Percentiles rank a stretch among this genome's conserved stretches.
These are phyloP conservation scores for Lachnum nothofagi DNA, from an alignment of 2,329 filamentous ascomycete species.

Conservation along the genomic window DNA sequence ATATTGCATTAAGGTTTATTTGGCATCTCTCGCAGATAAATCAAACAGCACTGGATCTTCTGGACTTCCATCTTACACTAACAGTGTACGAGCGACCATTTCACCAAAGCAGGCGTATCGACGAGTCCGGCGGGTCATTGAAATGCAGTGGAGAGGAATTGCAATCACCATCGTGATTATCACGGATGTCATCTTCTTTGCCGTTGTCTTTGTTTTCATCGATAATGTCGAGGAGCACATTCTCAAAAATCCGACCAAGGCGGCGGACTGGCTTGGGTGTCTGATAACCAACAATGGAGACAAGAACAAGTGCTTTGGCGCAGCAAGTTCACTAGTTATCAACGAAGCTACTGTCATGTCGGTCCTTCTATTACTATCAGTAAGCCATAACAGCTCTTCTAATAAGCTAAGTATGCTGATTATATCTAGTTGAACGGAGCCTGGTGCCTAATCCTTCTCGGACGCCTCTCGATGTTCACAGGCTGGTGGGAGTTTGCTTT, in stretches of 20 bases:
- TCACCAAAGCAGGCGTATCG: constrained; percentile 84
- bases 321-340: constrained; percentile 60
- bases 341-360: constrained; percentile 73
- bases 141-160: constrained; percentile 92
- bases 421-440: constrained; percentile 66
- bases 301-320: constrained; percentile 59
- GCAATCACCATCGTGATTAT: constrained; percentile 85
- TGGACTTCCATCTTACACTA: constrained; percentile 67
- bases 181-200: constrained; percentile 88
- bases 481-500: constrained; percentile 71
- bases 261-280: constrained; percentile 66
- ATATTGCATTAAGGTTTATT: constrained; percentile 93
- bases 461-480: constrained; percentile 75
- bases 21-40: constrained; percentile 74
- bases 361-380: constrained; percentile 74
- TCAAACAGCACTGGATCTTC: constrained; percentile 66
- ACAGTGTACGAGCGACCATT: constrained; percentile 62
- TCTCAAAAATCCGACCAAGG: constrained; percentile 38
- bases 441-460: constrained; percentile 77
- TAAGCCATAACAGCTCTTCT: constrained; percentile 43
- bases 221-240: constrained; percentile 53
- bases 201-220: constrained; percentile 82
- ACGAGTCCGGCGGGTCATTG: constrained; percentile 77
- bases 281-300: constrained; percentile 54
- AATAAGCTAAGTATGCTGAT: constrained; percentile 23